A percentile compares a stretch with the other conserved stretches of the same genome.
Evolutionary conservation across 257 asterid genomes (phyloP).

Genomic region (Petunia secreta): DNA sequence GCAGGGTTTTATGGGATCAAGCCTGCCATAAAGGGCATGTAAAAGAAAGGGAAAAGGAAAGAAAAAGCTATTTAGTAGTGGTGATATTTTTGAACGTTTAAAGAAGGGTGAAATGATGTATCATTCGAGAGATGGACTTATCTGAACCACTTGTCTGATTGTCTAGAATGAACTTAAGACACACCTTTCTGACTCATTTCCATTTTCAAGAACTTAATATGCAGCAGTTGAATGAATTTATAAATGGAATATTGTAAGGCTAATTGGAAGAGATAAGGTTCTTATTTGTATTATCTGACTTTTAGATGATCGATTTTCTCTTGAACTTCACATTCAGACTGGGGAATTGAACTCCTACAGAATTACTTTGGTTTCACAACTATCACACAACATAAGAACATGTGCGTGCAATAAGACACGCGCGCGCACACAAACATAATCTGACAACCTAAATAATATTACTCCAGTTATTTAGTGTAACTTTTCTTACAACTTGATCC

Average conservation of each 20-base stretch:
- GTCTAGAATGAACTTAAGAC: slow-evolving; percentile 43
- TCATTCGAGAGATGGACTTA: not conserved
- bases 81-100: slow-evolving; percentile 17
- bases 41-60: slow-evolving; percentile 24
- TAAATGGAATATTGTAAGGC: not conserved
- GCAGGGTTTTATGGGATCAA: slow-evolving; percentile 29
- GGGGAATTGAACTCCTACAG: no score
- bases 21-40: slow-evolving; percentile 37
- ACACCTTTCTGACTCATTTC: slow-evolving; percentile 38
- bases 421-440: not conserved
- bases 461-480: not conserved
- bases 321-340: no score
- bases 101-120: slow-evolving; percentile 23
- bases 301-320: not conserved
- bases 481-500: no score
- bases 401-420: not conserved
- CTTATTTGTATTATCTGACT: not conserved
- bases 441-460: not conserved
- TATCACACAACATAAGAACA: not conserved
- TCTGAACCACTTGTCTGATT: slow-evolving; percentile 56
- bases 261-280: slow-evolving; percentile 1
- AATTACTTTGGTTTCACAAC: slow-evolving; percentile 1
- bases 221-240: not conserved
- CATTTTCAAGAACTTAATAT: not conserved
- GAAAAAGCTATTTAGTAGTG: slow-evolving; percentile 22